phyloP scores from a whole-genome alignment of 345 rosid genomes.

The Schrenkiella parvula region DNA sequence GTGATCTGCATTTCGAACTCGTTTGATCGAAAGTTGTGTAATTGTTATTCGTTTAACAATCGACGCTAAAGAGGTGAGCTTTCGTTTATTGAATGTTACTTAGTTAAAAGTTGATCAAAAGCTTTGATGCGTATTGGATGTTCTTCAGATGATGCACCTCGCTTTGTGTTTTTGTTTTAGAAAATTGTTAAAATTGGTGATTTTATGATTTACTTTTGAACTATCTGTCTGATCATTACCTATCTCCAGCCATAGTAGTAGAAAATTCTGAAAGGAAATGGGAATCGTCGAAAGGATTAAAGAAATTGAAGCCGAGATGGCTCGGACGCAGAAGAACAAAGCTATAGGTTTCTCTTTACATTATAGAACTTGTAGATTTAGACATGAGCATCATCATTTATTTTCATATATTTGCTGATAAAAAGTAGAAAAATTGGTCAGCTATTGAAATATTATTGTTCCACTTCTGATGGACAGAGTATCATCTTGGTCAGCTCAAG shows the following conservation, averaged over 20 bases:
- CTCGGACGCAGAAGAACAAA: conserved; percentile 98
- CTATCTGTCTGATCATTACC: neutral
- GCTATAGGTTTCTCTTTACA: conserved; percentile 61
- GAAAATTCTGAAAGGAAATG: conserved; percentile 45
- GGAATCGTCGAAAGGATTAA: conserved; percentile 95
- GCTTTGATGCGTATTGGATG: neutral
- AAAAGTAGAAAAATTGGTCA: neutral
- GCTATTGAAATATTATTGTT: neutral
- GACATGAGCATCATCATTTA: conserved; percentile 5
- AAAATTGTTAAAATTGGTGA: neutral
- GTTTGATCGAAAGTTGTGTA: neutral
- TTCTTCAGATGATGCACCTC: neutral
- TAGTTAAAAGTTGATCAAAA: neutral
- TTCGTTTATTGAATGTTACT: neutral
- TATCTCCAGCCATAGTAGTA: conserved; percentile 12
- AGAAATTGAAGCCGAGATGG: conserved; percentile 99
- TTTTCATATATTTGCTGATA: neutral
- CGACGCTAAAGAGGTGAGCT: conserved; percentile 2
- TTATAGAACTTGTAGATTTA: neutral
- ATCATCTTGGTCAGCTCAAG: conserved; percentile 98
- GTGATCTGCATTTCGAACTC: neutral
- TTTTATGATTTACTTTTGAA: neutral
- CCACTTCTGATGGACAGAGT: conserved; percentile 47
- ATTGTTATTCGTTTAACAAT: neutral
- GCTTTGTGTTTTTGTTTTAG: neutral